phyloP scores from a whole-genome alignment of 495 filamentous ascomycete species.

The Thozetella sp. region DNA sequence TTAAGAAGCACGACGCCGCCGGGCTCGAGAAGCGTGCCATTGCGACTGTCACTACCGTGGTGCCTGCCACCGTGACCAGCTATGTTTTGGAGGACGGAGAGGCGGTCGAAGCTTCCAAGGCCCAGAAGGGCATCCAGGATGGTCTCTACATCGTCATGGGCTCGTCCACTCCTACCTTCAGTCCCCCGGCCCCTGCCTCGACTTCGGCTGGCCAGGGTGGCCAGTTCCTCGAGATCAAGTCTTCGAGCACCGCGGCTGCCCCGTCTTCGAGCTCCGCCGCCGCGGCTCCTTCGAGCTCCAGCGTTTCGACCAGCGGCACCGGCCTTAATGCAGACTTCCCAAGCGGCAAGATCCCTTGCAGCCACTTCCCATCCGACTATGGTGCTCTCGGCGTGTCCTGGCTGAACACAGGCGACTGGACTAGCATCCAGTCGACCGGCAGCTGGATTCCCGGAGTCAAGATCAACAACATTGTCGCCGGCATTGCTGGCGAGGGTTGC shows the following conservation, averaged over 20 bases:
- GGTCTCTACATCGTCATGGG: slow-evolving; percentile 54
- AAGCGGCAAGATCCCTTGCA: slow-evolving; percentile 71
- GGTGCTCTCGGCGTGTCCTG: slow-evolving; percentile 75
- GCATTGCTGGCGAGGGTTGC: slow-evolving; percentile 66
- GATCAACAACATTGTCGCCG: slow-evolving; percentile 61
- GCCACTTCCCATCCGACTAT: slow-evolving; percentile 77
- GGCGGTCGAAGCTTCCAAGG: slow-evolving; percentile 51
- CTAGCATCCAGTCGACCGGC: slow-evolving; percentile 69
- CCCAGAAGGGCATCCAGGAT: slow-evolving; percentile 62
- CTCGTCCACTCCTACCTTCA: slow-evolving; percentile 43
- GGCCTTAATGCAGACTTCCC: slow-evolving; percentile 75
- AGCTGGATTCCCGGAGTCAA: slow-evolving; percentile 31
- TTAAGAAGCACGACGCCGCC: slow-evolving; percentile 30
- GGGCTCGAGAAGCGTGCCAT: slow-evolving; percentile 44
- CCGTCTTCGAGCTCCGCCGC: slow-evolving; percentile 14
- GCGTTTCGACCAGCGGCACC: slow-evolving; percentile 35
- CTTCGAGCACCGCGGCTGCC: slow-evolving; percentile 6
- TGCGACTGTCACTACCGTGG: slow-evolving; percentile 32
- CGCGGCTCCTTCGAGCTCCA: slow-evolving; percentile 15
- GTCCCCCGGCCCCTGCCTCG: slow-evolving; percentile 27
- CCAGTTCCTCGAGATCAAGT: slow-evolving; percentile 33
- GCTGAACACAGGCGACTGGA: slow-evolving; percentile 73
- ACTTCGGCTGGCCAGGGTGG: slow-evolving; percentile 25
- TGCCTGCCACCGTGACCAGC: slow-evolving; percentile 47
- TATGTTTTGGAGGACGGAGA: slow-evolving; percentile 65